A percentile compares a stretch with the other conserved stretches of the same genome.
Evolutionary conservation across 1,284 basidiomycete species (phyloP).

Genomic region (Ustilago loliicola): DNA sequence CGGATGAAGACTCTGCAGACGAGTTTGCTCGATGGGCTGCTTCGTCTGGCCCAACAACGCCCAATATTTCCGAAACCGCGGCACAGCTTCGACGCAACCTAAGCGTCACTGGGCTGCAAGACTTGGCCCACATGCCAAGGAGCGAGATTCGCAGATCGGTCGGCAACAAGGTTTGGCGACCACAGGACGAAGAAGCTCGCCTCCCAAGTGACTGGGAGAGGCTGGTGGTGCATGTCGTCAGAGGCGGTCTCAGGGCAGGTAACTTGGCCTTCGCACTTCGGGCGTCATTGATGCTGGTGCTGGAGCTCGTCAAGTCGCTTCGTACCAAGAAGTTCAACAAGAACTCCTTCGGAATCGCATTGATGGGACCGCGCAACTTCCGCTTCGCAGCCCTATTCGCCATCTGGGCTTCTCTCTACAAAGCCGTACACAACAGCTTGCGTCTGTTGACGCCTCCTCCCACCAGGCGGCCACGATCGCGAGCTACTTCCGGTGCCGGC

Average conservation of each 20-base stretch:
- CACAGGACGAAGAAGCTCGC: conserved; percentile 63
- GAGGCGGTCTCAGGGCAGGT: conserved; percentile 64
- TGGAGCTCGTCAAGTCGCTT: conserved; percentile 63
- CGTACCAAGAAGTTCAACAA: conserved; percentile 52
- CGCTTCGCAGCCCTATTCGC: conserved; percentile 66
- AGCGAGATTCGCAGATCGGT: conserved; percentile 61
- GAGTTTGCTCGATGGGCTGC: conserved; percentile 41
- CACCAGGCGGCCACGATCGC: conserved; percentile 25
- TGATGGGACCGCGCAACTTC: conserved; percentile 58
- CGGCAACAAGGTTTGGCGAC: conserved; percentile 67
- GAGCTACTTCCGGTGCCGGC: conserved; percentile 20
- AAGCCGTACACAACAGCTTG: conserved; percentile 65
- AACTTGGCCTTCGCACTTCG: conserved; percentile 65
- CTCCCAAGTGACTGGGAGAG: conserved; percentile 68
- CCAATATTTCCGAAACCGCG: conserved; percentile 65
- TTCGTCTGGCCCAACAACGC: conserved; percentile 58
- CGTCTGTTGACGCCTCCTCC: conserved; percentile 63
- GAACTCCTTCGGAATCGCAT: conserved; percentile 45
- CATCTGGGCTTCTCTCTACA: conserved; percentile 67
- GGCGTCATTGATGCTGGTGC: conserved; percentile 57
- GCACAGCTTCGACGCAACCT: conserved; percentile 64
- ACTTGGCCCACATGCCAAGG: conserved; percentile 60
- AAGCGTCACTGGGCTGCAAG: conserved; percentile 61
- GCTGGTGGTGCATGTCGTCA: conserved; percentile 61
- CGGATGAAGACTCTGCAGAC: conserved; percentile 52